A percentile compares a stretch with the other conserved stretches of the same genome.
Evolutionary conservation across 2,329 filamentous ascomycete species (phyloP).

Genomic region (Fusarium equiseti): DNA sequence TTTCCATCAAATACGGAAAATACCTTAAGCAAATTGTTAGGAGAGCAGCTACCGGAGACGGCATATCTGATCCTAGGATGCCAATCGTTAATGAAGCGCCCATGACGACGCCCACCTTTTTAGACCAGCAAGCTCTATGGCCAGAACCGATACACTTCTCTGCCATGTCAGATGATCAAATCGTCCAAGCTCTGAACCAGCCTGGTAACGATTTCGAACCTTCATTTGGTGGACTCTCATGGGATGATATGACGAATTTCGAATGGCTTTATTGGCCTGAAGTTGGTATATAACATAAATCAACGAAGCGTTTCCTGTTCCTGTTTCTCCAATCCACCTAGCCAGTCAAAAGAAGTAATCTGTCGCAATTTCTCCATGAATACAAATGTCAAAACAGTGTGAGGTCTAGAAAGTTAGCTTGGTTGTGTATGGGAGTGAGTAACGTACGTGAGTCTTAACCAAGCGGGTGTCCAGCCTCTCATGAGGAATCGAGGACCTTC

Average conservation of each 20-base stretch:
- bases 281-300: conserved; percentile 51
- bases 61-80: conserved; percentile 33
- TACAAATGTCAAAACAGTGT: conserved; percentile 60
- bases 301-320: conserved; percentile 31
- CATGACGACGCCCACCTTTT: conserved; percentile 43
- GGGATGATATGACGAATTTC: conserved; percentile 70
- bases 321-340: conserved; percentile 21
- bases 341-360: conserved; percentile 47
- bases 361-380: conserved; percentile 60
- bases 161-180: conserved; percentile 77
- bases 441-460: conserved; percentile 58
- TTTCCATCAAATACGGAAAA: conserved; percentile 66
- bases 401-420: conserved; percentile 50
- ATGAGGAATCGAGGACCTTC: conserved; percentile 59
- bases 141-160: conserved; percentile 71
- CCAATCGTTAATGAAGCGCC: conserved; percentile 31
- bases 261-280: conserved; percentile 68
- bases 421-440: fast-evolving
- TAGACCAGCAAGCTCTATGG: conserved; percentile 54
- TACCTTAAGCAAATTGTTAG: conserved; percentile 60
- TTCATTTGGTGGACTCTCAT: conserved; percentile 66
- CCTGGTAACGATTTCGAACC: conserved; percentile 70
- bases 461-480: conserved; percentile 61
- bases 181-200: conserved; percentile 73
- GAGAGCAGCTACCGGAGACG: conserved; percentile 50